Conservation (phyloP, 2,329 filamentous ascomycete genomes). For the Cercospora sp. region DNA sequence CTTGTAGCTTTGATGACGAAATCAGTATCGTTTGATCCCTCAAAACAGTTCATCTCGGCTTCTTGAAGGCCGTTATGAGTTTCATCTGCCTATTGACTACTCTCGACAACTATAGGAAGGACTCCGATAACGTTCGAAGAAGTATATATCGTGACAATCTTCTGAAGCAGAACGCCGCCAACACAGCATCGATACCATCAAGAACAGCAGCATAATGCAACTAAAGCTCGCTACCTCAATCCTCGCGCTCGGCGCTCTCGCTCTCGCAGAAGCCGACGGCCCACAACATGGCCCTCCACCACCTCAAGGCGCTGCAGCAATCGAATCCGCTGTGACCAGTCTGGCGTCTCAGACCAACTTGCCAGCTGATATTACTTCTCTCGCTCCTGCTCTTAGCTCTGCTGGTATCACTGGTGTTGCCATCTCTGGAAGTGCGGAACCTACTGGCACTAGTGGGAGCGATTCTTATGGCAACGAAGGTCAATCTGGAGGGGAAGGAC, state of each 20-base stretch:
- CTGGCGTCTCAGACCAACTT: slow-evolving; percentile 7
- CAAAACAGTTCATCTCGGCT: neutral
- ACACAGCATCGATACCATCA: neutral
- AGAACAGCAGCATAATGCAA: neutral
- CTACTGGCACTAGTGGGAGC: slow-evolving; percentile 2
- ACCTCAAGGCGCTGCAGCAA: slow-evolving; percentile 10
- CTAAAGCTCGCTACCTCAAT: neutral
- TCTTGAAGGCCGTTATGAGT: neutral
- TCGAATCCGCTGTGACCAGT: slow-evolving; percentile 16
- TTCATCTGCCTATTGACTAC: neutral
- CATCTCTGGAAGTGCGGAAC: slow-evolving; percentile 3
- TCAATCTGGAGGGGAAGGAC: neutral
- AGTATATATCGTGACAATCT: neutral
- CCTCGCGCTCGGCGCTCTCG: slow-evolving; percentile 1
- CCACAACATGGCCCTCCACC: neutral
- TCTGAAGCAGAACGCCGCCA: neutral
- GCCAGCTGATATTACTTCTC: slow-evolving; percentile 3
- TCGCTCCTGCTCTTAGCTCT: slow-evolving; percentile 18
- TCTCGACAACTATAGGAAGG: neutral
- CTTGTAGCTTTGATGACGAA: slow-evolving; percentile 4
- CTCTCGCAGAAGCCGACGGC: neutral
- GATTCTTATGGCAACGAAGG: neutral
- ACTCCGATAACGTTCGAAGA: neutral
- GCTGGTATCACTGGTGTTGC: slow-evolving; percentile 17
- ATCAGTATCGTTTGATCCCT: neutral